Evolutionary conservation across 176 grass and related monocot genomes (phyloP), one percentile per base, ranked within the genome.

Genomic region (Rhynchospora pubera): DNA sequence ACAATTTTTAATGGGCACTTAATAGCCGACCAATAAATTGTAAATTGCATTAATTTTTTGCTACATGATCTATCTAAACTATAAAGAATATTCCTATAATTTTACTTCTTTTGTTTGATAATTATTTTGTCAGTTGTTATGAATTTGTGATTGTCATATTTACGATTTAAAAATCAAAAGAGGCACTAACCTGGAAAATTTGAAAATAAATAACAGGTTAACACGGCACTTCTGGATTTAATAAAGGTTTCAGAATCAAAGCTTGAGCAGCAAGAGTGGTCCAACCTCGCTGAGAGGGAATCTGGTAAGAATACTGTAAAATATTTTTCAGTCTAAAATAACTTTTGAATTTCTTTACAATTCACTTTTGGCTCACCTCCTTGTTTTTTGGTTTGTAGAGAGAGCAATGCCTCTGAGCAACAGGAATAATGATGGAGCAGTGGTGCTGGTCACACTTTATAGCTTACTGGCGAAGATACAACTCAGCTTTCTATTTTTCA

Each of bases 381-480:
- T 82, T 21, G 4, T 62, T 79, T 61, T 55, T 80, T 62, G 32
- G 8, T 80, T 80, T 76, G 72, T 45, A 80, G 78, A 80, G 42
- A 80, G 78, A 58, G 16, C 9, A 46, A 45, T 80, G 57, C 39
- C 78, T 62, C 57, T 80, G 34, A 80, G 78, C 34, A 62, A 80
- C 23, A 80, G 55, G 62, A 62, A 53, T 80, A 62, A 80, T 9
- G 21, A 80, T 6, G 43, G 22, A 80, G 78, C 34, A 62, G 78
- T 80, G 78, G 78, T 80, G 78, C 32, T 80, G 11, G 56, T 80
- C 28, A 80, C 78, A 2, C 52, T 80, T 43, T 61, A 80, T 62
- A 80, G 78, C 23, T 80, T 80, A 13, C 32, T 80, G 23, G 78
- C 19, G 18, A 80, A 80, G 78, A 80, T 80, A 44, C 78, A 80